phyloP scores from a whole-genome alignment of 2,329 filamentous ascomycete genomes.

The Alternaria sp. region DNA sequence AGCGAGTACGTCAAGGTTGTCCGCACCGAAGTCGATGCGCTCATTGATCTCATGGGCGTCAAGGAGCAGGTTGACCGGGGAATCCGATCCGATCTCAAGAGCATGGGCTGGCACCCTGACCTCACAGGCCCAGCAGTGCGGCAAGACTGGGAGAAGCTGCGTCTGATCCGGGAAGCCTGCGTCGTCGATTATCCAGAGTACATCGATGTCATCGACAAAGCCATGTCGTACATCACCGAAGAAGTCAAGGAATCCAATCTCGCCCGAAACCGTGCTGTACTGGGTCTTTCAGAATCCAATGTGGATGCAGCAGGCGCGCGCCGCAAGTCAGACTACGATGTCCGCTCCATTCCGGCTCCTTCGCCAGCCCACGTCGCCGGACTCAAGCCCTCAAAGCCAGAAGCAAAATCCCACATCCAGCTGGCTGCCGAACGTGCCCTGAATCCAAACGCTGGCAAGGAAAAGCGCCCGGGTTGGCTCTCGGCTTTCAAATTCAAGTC shows the following conservation, averaged over 20 bases:
- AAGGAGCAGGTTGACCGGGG: slow-evolving; percentile 54
- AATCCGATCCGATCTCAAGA: slow-evolving; percentile 53
- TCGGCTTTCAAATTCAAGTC: slow-evolving; percentile 39
- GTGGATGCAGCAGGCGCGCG: slow-evolving; percentile 17
- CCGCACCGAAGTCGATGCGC: slow-evolving; percentile 52
- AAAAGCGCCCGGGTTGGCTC: slow-evolving; percentile 40
- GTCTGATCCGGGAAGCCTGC: slow-evolving; percentile 53
- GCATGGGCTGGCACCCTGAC: slow-evolving; percentile 58
- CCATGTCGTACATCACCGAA: slow-evolving; percentile 52
- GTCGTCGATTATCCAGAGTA: slow-evolving; percentile 54
- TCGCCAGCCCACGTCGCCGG: not conserved
- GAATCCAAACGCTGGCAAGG: slow-evolving; percentile 24
- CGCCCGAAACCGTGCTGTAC: slow-evolving; percentile 22
- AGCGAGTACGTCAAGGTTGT: slow-evolving; percentile 50
- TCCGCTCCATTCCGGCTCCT: slow-evolving; percentile 14
- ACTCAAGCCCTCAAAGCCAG: not conserved
- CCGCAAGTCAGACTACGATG: slow-evolving; percentile 32
- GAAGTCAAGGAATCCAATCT: slow-evolving; percentile 39
- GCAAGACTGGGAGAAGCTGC: slow-evolving; percentile 51
- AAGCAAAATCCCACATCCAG: slow-evolving; percentile 30
- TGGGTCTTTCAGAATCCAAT: slow-evolving; percentile 14
- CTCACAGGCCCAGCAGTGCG: slow-evolving; percentile 41
- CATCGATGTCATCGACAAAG: slow-evolving; percentile 49
- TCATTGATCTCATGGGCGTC: slow-evolving; percentile 52
- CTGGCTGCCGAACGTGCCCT: slow-evolving; percentile 28